Conservation (phyloP, 2,329 filamentous ascomycete genomes). For the Aspergillus sp. region DNA sequence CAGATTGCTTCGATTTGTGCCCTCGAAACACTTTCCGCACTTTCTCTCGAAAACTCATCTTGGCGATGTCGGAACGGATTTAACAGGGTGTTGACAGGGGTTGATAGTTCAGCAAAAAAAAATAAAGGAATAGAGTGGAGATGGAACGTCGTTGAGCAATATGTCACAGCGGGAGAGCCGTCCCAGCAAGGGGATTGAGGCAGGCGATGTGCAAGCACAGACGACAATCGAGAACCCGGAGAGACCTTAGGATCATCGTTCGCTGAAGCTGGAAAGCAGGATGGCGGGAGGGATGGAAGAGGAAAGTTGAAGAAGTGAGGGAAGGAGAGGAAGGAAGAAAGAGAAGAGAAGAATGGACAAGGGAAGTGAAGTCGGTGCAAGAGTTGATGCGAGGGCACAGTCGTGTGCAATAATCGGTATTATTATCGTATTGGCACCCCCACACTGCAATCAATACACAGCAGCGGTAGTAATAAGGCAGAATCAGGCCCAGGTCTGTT, state of each 20-base stretch:
- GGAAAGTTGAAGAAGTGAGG: neutral
- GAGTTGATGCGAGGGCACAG: neutral
- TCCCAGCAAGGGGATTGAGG: constrained; percentile 32
- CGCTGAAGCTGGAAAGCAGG: constrained; percentile 8
- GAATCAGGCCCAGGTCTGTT: constrained; percentile 1
- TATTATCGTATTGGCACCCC: neutral
- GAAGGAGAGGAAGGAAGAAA: constrained; percentile 5
- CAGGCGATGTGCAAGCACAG: constrained; percentile 34
- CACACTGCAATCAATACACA: neutral
- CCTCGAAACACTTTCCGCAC: constrained; percentile 38
- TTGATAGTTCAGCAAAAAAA: neutral
- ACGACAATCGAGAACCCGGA: constrained; percentile 19
- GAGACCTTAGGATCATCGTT: constrained; percentile 30
- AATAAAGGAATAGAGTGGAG: neutral
- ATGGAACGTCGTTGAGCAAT: constrained; percentile 11
- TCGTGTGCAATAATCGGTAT: constrained; percentile 7
- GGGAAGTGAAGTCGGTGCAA: neutral
- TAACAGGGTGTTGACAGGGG: neutral
- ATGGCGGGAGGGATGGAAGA: constrained; percentile 2
- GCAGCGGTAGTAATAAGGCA: neutral
- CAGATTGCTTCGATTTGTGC: constrained; percentile 17
- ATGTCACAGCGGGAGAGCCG: constrained; percentile 29
- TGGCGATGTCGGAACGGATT: constrained; percentile 10
- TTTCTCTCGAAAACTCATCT: constrained; percentile 41
- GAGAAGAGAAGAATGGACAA: constrained; percentile 3